A percentile compares a stretch with the other conserved stretches of the same genome.
phyloP scores from a whole-genome alignment of 176 grass and related monocot genomes.

The Sorghum bicolor region DNA sequence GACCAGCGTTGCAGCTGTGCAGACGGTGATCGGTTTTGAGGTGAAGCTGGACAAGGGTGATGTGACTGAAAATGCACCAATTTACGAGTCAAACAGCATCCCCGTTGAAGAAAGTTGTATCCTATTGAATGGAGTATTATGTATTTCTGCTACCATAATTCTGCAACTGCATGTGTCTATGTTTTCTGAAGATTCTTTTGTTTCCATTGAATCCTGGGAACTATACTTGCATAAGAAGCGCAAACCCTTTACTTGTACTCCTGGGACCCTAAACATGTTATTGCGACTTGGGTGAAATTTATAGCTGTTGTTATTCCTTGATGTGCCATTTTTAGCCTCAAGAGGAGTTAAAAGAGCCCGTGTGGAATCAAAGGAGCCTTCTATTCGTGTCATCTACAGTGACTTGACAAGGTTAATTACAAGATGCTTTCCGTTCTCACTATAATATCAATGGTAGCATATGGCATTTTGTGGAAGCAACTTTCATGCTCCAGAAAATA shows the following conservation, averaged over 20 bases:
- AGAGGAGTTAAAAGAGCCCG: slow-evolving; percentile 83
- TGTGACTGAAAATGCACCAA: not conserved
- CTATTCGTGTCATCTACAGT: slow-evolving; percentile 58
- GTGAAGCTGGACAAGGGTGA: slow-evolving; percentile 6
- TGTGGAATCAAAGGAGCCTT: slow-evolving; percentile 52
- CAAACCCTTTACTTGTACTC: not conserved
- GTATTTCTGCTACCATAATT: slow-evolving; percentile 18
- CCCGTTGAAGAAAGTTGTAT: slow-evolving; percentile 66
- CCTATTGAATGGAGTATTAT: slow-evolving; percentile 41
- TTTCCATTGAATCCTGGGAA: not conserved
- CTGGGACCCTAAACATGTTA: not conserved
- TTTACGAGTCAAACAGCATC: slow-evolving; percentile 18
- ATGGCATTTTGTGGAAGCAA: not conserved
- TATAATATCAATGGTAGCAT: not conserved
- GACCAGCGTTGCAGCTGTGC: slow-evolving; percentile 26
- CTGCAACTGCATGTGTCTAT: not conserved
- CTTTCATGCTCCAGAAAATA: not conserved
- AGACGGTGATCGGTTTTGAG: slow-evolving; percentile 13
- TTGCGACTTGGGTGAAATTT: not conserved
- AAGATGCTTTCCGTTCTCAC: not conserved
- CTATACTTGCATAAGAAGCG: not conserved
- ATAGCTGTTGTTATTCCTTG: slow-evolving; percentile 54
- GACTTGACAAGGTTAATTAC: slow-evolving; percentile 66
- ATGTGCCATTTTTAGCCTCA: slow-evolving; percentile 53
- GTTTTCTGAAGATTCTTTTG: not conserved